Percentiles rank a stretch among this genome's conserved stretches.
phyloP scores from a whole-genome alignment of 1,284 basidiomycete genomes.

The Sporisorium reilianum region DNA sequence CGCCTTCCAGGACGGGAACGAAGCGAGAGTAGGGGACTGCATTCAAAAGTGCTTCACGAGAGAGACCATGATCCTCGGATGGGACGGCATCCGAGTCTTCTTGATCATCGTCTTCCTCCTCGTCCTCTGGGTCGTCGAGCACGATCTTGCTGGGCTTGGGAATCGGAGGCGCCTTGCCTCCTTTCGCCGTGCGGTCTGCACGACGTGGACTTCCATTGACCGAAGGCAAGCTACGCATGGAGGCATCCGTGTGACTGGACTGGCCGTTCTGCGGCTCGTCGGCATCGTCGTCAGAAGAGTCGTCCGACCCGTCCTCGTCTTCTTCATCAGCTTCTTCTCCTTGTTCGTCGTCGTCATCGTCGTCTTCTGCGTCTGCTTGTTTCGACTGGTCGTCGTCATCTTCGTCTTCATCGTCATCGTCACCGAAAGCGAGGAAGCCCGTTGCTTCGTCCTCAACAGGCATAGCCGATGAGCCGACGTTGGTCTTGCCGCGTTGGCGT shows the following conservation, averaged over 20 bases:
- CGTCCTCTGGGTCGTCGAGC: neutral
- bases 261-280: slow-evolving; percentile 7
- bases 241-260: neutral
- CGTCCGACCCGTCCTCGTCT: slow-evolving; percentile 3
- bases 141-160: slow-evolving; percentile 1
- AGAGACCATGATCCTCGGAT: neutral
- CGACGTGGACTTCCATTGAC: neutral
- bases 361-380: slow-evolving; percentile 1
- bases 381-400: slow-evolving; percentile 3
- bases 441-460: slow-evolving; percentile 32
- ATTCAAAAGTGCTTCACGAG: slow-evolving; percentile 24
- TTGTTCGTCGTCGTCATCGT: slow-evolving; percentile 4
- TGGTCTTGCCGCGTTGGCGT: slow-evolving; percentile 3
- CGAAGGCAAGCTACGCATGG: neutral
- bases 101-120: neutral
- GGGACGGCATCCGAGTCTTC: neutral
- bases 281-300: slow-evolving; percentile 32
- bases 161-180: neutral
- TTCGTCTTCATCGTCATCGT: slow-evolving; percentile 22
- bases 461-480: slow-evolving; percentile 21
- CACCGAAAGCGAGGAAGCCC: slow-evolving; percentile 34
- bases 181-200: slow-evolving; percentile 12
- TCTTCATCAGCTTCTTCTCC: neutral
- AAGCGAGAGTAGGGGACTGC: slow-evolving; percentile 43
- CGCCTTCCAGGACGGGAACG: slow-evolving; percentile 13